Evolutionary conservation across 148 eudicot species (phyloP), one percentile per base, ranked within the genome.

Genomic region (Pouteria glomerata): DNA sequence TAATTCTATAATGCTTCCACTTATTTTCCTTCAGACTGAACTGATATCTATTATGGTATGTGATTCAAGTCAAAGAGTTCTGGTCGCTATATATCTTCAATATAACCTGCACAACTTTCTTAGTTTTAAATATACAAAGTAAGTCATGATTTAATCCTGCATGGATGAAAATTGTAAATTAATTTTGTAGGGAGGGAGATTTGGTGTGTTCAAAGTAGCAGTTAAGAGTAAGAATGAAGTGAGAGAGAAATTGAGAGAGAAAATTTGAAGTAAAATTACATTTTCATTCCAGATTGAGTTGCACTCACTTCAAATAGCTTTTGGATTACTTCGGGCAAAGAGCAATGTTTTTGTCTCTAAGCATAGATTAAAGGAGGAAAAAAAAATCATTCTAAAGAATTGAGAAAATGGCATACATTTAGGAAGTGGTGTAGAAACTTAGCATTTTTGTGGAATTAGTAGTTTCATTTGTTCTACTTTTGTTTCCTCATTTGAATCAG

Each of bases 401-500:
- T 48, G n/a, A 15, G 18, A 2, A 12, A n/a, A n/a, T 39, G 16
- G 31, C 31, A 24, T 14, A 37, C 35, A 27, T 45, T 7, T 65
- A 29, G 52, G 37, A 29, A 48, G 56, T 14, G 53, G 33, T 64
- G 8, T 68, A 33, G 19, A 58, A 23, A n/a, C 16, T 35, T 14
- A 5, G 29, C 24, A 23, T 70, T 7, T 42, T 13, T 70, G 65
- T 70, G 64, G 34, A n/a, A 57, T n/a, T 13, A 44, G 57, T n/a
- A 39, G 6, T 60, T 27, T 68, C 15, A 68, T 59, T 55, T 68
- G 45, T 63, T 52, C 47, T 37, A 37, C 34, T 70, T 58, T 27
- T 73, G 21, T 30, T 27, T 68, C 12, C 56, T 18, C 42, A 27
- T 53, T 69, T 68, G 60, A 48, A 65, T 72, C 85, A 96, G 99